Evolutionary conservation across 1,284 basidiomycete genomes (phyloP).

Genomic region (Cutaneotrichosporon cutaneum): DNA sequence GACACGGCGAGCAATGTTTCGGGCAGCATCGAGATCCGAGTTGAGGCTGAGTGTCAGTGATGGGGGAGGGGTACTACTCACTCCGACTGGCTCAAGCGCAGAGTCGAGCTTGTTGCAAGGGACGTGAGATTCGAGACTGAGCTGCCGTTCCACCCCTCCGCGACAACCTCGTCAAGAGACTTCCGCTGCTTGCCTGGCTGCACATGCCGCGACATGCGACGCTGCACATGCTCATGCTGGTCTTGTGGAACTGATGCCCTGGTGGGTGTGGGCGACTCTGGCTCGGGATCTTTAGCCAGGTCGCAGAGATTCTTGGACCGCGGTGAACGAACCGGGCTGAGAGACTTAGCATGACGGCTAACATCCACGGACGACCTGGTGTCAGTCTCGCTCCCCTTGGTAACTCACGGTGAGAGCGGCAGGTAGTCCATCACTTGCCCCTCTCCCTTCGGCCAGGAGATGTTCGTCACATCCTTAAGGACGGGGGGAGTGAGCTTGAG

Average conservation of each 20-base stretch:
- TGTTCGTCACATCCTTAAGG: not conserved
- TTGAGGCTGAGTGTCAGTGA: no score
- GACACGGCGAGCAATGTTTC: no score
- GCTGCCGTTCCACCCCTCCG: not conserved
- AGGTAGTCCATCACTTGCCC: not conserved
- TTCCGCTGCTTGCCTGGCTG: not conserved
- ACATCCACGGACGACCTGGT: not conserved
- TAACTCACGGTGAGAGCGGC: not conserved
- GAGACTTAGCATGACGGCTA: no score
- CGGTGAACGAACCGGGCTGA: not conserved
- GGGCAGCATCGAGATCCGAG: no score
- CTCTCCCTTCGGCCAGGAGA: not conserved
- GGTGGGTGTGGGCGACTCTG: not conserved
- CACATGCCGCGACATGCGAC: no score
- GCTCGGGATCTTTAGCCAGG: not conserved
- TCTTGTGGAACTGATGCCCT: not conserved
- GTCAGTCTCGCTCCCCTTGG: not conserved
- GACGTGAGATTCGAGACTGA: not conserved
- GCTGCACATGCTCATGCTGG: no score
- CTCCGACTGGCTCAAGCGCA: not conserved
- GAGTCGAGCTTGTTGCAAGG: not conserved
- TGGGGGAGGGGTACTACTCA: no score
- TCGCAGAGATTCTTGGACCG: not conserved
- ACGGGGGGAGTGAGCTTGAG: not conserved
- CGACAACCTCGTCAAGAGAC: not conserved